phyloP scores from a whole-genome alignment of 1,284 basidiomycete genomes.

The Calocybe gambosa region DNA sequence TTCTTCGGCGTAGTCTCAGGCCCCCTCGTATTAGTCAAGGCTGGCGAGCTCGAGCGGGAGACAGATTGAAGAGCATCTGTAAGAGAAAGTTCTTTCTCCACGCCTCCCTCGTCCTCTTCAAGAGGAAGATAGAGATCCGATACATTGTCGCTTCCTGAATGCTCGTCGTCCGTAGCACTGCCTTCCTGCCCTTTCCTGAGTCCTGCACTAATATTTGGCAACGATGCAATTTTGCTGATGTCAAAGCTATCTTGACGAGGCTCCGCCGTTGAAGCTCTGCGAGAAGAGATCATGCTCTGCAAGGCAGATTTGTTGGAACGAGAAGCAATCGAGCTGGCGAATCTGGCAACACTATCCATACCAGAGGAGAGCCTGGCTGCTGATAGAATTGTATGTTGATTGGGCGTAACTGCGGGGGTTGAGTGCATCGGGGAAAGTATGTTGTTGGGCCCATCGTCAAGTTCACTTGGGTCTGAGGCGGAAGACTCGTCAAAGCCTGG shows the following conservation, averaged over 20 bases:
- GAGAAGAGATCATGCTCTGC: slow-evolving; percentile 30
- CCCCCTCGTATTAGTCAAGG: slow-evolving; percentile 29
- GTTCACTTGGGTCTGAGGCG: slow-evolving; percentile 26
- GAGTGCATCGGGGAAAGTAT: slow-evolving; percentile 51
- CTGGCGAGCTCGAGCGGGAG: slow-evolving; percentile 48
- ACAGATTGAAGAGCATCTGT: slow-evolving; percentile 55
- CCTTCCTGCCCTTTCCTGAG: slow-evolving; percentile 23
- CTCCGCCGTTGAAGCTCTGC: slow-evolving; percentile 21
- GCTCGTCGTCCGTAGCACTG: slow-evolving; percentile 35
- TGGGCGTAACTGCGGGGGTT: slow-evolving; percentile 46
- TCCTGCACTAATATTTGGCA: slow-evolving; percentile 34
- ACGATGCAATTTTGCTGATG: slow-evolving; percentile 48
- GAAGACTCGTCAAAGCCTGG: slow-evolving; percentile 61
- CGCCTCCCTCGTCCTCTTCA: slow-evolving; percentile 33
- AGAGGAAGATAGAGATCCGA: slow-evolving; percentile 46
- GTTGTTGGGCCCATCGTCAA: slow-evolving; percentile 25
- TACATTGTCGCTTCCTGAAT: slow-evolving; percentile 39
- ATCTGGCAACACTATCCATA: slow-evolving; percentile 61
- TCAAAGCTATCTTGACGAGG: slow-evolving; percentile 50
- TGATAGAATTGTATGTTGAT: slow-evolving; percentile 38
- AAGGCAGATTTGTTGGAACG: slow-evolving; percentile 44
- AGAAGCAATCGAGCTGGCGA: slow-evolving; percentile 59
- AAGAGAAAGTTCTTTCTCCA: slow-evolving; percentile 38
- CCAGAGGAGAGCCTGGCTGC: slow-evolving; percentile 50
- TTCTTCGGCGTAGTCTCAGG: slow-evolving; percentile 38